Evolutionary conservation across 1,284 basidiomycete genomes (phyloP), one percentile per base, ranked within the genome.

Genomic region (Afroboletus lepidellus): DNA sequence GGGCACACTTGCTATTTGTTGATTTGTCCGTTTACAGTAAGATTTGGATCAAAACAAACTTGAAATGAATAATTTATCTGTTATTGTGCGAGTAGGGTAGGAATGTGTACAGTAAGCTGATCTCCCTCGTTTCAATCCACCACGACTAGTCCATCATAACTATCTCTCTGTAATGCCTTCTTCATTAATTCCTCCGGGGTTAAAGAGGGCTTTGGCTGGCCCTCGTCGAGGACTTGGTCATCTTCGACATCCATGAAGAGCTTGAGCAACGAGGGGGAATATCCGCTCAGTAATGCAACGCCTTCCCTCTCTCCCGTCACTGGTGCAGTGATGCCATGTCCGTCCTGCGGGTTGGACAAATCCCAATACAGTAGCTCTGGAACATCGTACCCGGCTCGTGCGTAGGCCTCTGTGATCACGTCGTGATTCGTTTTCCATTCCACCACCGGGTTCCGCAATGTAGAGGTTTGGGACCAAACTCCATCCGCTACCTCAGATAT

Each of bases 301-400:
- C 85, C 85, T 60, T 77, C 71, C 60, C 72, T 69, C 37, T 80
- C 73, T 15, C 72, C 74, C 49, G 72, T 71, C n/a, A 80, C 81
- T 23, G 82, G 81, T 32, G 72, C 72, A 44, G 77, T 74, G 39
- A 60, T 64, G 20, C 46, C 41, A 29, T 33, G 4, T 15, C 42
- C 39, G 16, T 45, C 32, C 13, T 0, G 0, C 2, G 41, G 54
- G 0, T 56, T 61, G 0, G 65, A 63, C 46, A 84, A 60, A 59
- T 82, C 72, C 81, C 84, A 83, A 63, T 79, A 86, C 36, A 85
- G 81, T 38, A 90, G 75, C 71, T 87, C 74, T 21, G 86, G 87
- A 32, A 88, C 63, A 48, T 83, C 78, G 60, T 89, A 89, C 41
- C 86, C 85, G 2, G 79, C 82, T 53, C 75, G 67, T 42, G 65